phyloP scores from a whole-genome alignment of 345 rosid genomes.

The Triadica sebifera region DNA sequence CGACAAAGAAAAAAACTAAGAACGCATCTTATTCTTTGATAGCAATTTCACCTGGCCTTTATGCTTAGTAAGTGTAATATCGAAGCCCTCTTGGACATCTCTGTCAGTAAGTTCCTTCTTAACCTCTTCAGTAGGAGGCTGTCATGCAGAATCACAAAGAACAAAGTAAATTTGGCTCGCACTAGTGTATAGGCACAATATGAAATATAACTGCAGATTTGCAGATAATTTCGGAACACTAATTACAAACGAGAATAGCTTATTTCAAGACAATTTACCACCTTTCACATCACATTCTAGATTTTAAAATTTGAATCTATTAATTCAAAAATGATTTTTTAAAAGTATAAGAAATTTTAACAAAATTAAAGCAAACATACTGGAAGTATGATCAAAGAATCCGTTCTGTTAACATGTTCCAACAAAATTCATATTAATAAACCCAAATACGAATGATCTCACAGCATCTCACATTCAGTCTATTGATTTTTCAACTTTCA shows the following conservation, averaged over 20 bases:
- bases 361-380: no score
- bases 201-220: neutral
- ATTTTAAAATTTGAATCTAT: no score
- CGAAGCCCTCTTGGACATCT: constrained; percentile 84
- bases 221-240: neutral
- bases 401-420: no score
- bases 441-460: no score
- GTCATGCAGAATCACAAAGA: constrained; percentile 21
- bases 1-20: neutral
- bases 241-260: neutral
- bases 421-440: no score
- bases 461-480: neutral
- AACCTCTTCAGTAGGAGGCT: constrained; percentile 86
- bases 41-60: constrained; percentile 70
- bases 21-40: neutral
- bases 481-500: neutral
- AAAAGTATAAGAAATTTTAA: no score
- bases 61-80: constrained; percentile 72
- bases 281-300: neutral
- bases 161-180: constrained; percentile 8
- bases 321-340: no score
- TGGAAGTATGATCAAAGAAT: no score
- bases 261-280: neutral
- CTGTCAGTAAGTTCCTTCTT: constrained; percentile 82
- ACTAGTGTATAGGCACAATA: neutral